Evolutionary conservation across 176 grass and related monocot species (phyloP).

Genomic region (Alopecurus myosuroides): DNA sequence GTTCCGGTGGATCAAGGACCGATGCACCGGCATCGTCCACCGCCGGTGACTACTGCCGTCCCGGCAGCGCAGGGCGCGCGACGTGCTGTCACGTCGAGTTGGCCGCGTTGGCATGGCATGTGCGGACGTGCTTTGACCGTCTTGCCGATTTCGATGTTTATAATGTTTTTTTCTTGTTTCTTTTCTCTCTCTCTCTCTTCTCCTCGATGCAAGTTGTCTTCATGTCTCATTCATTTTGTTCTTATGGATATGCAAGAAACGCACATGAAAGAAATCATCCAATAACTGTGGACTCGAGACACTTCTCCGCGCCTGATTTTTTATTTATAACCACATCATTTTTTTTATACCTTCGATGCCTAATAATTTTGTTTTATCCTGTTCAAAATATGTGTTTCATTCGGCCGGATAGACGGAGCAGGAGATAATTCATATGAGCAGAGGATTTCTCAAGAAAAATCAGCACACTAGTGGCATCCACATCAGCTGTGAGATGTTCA

Average conservation of each 20-base stretch:
- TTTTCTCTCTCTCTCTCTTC: neutral
- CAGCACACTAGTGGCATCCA: too few relatives aligned
- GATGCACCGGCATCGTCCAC: conserved; percentile 48
- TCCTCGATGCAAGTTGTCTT: neutral
- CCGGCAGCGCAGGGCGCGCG: too few relatives aligned
- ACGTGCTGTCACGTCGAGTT: neutral
- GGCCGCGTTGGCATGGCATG: neutral
- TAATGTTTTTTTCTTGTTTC: neutral
- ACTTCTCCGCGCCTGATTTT: too few relatives aligned
- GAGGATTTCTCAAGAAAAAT: too few relatives aligned
- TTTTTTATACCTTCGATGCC: too few relatives aligned
- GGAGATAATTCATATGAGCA: too few relatives aligned
- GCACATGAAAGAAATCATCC: neutral
- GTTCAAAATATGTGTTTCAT: too few relatives aligned
- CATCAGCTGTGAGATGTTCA: too few relatives aligned
- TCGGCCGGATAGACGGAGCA: too few relatives aligned
- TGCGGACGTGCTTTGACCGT: neutral
- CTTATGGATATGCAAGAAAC: neutral
- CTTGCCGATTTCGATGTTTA: neutral
- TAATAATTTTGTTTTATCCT: too few relatives aligned
- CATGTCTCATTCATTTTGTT: neutral
- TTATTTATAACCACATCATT: too few relatives aligned
- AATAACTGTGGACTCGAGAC: neutral
- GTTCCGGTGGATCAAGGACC: conserved; percentile 63
- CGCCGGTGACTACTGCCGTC: conserved; percentile 21